Conservation (phyloP, 257 asterid genomes). For the Capsicum chinense region DNA sequence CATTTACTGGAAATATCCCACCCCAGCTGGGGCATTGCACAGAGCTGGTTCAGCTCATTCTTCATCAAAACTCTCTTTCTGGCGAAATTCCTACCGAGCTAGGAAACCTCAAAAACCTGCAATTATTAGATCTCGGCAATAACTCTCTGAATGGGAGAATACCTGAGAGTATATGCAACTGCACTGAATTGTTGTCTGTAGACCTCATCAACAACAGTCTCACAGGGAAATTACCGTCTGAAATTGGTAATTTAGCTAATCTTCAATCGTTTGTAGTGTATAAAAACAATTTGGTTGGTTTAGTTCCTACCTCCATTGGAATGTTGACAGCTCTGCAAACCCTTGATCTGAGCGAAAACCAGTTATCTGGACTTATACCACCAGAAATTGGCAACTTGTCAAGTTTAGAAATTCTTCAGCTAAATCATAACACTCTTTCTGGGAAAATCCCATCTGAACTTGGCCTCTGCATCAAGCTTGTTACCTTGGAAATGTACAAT, state of each 20-base stretch:
- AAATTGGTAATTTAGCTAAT: constrained; percentile 60
- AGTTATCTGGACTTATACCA: constrained; percentile 66
- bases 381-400: constrained; percentile 62
- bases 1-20: constrained; percentile 66
- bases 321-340: constrained; percentile 45
- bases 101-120: constrained; percentile 52
- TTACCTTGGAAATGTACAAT: constrained; percentile 43
- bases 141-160: constrained; percentile 62
- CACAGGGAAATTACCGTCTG: constrained; percentile 61
- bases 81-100: constrained; percentile 68
- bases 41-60: constrained; percentile 47
- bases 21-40: constrained; percentile 54
- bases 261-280: constrained; percentile 58
- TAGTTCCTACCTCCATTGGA: constrained; percentile 72
- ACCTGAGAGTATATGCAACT: constrained; percentile 64
- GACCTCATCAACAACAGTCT: constrained; percentile 62
- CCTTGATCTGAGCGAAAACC: constrained; percentile 65
- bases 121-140: constrained; percentile 57
- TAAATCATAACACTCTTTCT: constrained; percentile 54
- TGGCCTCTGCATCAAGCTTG: constrained; percentile 54
- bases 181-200: constrained; percentile 52
- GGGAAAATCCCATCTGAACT: constrained; percentile 72
- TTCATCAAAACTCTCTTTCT: constrained; percentile 56
- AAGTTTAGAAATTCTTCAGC: constrained; percentile 51
- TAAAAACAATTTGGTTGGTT: constrained; percentile 53